Conservation (phyloP, 805 yeast species). For the Pichia manshurica region DNA sequence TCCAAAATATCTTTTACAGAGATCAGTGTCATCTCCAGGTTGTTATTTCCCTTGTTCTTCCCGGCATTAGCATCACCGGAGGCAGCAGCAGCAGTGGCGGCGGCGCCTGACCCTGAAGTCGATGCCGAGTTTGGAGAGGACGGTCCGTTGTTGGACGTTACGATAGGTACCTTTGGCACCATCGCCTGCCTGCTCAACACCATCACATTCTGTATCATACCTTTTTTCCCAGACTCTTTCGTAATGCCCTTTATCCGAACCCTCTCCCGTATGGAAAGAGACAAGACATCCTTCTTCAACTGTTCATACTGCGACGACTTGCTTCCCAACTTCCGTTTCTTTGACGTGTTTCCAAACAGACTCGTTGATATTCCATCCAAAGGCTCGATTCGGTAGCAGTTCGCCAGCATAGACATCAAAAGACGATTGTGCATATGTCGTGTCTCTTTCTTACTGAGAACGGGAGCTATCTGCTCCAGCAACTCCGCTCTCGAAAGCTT, state of each 20-base stretch:
- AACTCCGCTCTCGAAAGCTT: conserved; percentile 74
- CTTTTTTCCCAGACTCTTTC: conserved; percentile 74
- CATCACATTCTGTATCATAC: conserved; percentile 62
- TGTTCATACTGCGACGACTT: conserved; percentile 70
- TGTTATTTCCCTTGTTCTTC: conserved; percentile 3
- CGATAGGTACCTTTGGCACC: conserved; percentile 81
- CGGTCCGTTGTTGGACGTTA: conserved; percentile 27
- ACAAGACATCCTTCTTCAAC: conserved; percentile 79
- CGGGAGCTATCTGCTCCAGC: conserved; percentile 48
- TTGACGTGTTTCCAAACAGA: conserved; percentile 40
- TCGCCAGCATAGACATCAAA: conserved; percentile 74
- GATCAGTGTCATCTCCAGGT: conserved; percentile 47
- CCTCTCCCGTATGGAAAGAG: conserved; percentile 78
- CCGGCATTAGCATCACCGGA: neutral
- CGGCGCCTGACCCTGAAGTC: too few relatives aligned
- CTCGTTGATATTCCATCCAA: conserved; percentile 44
- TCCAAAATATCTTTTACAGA: conserved; percentile 93
- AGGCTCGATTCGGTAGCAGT: conserved; percentile 73
- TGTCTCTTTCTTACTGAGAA: conserved; percentile 42
- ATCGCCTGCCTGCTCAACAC: conserved; percentile 66
- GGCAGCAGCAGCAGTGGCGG: neutral
- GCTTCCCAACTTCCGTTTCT: conserved; percentile 43
- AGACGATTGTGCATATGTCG: conserved; percentile 76
- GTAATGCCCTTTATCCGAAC: conserved; percentile 78
- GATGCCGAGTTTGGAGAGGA: neutral